A percentile compares a stretch with the other conserved stretches of the same genome.
Evolutionary conservation across 371 early-diverging fungal genomes (phyloP).

Genomic region (Haplosporangium sp.): DNA sequence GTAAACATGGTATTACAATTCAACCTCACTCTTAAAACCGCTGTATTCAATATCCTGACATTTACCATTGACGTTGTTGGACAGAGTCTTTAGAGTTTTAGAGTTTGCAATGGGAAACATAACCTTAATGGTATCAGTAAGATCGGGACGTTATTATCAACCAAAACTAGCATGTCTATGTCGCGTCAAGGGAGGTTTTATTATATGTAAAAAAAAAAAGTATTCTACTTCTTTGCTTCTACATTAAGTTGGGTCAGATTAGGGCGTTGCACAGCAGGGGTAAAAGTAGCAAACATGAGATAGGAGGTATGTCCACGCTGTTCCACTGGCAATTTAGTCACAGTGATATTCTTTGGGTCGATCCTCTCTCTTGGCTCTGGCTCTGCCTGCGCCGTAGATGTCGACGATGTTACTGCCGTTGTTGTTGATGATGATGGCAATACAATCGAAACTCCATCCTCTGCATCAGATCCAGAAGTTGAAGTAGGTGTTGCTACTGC

Average conservation of each 20-base stretch:
- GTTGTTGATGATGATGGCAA: slow-evolving; percentile 23
- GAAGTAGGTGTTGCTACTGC: slow-evolving; percentile 55
- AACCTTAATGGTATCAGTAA: no score
- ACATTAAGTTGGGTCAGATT: slow-evolving; percentile 5
- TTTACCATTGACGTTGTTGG: no score
- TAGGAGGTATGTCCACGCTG: slow-evolving; percentile 91
- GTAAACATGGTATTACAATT: no score
- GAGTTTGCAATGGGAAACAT: no score
- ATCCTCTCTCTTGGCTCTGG: slow-evolving; percentile 36
- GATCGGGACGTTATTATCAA: no score
- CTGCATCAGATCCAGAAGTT: slow-evolving; percentile 29
- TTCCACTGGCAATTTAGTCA: slow-evolving; percentile 53
- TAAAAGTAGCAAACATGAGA: slow-evolving; percentile 89
- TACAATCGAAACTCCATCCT: slow-evolving; percentile 29
- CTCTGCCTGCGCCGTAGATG: no score
- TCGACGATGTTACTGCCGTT: slow-evolving; percentile 13
- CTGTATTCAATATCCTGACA: no score
- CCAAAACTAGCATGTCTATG: no score
- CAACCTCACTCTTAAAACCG: no score
- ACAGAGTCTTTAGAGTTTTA: no score
- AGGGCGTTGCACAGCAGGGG: slow-evolving; percentile 58
- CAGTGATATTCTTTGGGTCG: slow-evolving; percentile 40
- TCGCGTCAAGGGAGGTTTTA: no score
- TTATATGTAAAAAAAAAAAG: no score
- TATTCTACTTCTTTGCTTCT: slow-evolving; percentile 7